Conservation (phyloP, 2,329 filamentous ascomycete species). For the Diaporthe sp. region DNA sequence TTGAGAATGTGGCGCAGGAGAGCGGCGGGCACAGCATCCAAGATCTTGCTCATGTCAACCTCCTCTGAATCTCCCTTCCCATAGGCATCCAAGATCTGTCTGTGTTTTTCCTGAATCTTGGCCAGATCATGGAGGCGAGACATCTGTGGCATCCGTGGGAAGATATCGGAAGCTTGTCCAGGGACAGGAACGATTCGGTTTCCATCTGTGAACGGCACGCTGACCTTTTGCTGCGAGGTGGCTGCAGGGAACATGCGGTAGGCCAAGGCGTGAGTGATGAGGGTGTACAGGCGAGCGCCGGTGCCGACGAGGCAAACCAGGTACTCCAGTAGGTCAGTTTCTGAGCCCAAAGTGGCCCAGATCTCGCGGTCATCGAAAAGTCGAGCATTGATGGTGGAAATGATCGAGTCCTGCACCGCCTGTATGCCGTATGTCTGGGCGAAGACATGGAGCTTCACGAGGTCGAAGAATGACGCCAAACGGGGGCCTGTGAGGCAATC, state of each 20-base stretch:
- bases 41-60: not conserved
- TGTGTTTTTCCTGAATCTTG: not conserved
- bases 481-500: no score
- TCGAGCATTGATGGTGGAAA: not conserved
- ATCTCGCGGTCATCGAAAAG: not conserved
- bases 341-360: not conserved
- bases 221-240: not conserved
- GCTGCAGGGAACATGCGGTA: not conserved
- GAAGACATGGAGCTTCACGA: conserved; percentile 5
- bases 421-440: not conserved
- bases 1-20: not conserved
- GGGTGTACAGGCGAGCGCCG: not conserved
- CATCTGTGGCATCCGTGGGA: not conserved
- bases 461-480: not conserved
- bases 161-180: not conserved
- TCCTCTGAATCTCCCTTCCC: not conserved
- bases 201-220: not conserved
- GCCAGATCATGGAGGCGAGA: not conserved
- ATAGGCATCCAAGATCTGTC: not conserved
- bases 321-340: not conserved
- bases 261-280: not conserved
- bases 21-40: not conserved
- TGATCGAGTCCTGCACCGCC: not conserved
- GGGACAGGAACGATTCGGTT: not conserved
- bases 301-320: not conserved